A percentile compares a stretch with the other conserved stretches of the same genome.
Evolutionary conservation across 352 stramenopile genomes (phyloP).

Genomic region (Aphanomyces euteiches): DNA sequence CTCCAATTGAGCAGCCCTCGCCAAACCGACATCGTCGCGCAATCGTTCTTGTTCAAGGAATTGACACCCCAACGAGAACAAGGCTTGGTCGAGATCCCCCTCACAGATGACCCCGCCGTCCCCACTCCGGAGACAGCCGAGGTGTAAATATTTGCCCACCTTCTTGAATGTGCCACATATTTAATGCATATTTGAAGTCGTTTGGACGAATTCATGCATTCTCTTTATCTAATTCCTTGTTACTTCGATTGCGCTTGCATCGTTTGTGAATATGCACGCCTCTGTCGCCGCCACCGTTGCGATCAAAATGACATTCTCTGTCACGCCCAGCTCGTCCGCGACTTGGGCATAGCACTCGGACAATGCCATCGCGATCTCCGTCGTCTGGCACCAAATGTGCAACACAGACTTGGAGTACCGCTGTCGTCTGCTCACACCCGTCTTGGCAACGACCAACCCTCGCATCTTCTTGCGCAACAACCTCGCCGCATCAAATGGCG

Average conservation of each 20-base stretch:
- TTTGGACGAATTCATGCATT: not conserved
- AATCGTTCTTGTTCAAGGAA: slow-evolving; percentile 86
- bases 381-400: slow-evolving; percentile 30
- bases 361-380: slow-evolving; percentile 8
- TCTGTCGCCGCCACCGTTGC: slow-evolving; percentile 16
- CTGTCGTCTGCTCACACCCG: slow-evolving; percentile 12
- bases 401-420: slow-evolving; percentile 28
- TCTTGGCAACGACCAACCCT: slow-evolving; percentile 21
- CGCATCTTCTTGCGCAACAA: slow-evolving; percentile 28
- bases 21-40: slow-evolving; percentile 83
- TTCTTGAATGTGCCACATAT: not conserved
- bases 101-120: not conserved
- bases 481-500: not conserved
- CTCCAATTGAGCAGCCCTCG: slow-evolving; percentile 80
- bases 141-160: not conserved
- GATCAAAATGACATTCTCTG: slow-evolving; percentile 15
- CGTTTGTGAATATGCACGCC: slow-evolving; percentile 18
- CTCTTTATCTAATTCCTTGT: not conserved
- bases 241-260: not conserved
- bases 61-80: slow-evolving; percentile 57
- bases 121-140: not conserved
- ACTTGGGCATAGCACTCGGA: slow-evolving; percentile 12
- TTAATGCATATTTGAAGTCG: not conserved
- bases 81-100: slow-evolving; percentile 12
- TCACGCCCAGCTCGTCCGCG: not conserved